These are phyloP conservation scores for Aspergillus pseudoviridinutans DNA, from an alignment of 2,329 filamentous ascomycete genomes.

Conservation along the genomic window DNA sequence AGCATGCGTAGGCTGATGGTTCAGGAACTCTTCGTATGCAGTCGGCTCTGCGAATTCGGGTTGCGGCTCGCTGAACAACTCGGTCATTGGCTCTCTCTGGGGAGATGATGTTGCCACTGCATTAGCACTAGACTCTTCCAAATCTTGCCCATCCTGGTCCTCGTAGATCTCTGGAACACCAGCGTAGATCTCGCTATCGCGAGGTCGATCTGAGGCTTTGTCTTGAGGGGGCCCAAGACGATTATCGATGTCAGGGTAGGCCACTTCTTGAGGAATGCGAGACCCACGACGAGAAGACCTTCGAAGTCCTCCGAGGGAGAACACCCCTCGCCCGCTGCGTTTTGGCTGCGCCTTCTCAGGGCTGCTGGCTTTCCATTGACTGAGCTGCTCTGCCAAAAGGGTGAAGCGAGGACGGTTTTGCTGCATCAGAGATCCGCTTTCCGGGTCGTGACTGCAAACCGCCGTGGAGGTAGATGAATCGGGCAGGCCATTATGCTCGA, in stretches of 20 bases:
- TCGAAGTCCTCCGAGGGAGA: conserved; percentile 32
- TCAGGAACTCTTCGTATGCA: conserved; percentile 53
- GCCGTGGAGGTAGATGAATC: neutral
- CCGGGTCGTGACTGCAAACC: neutral
- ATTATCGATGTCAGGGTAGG: conserved; percentile 17
- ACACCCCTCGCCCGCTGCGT: conserved; percentile 29
- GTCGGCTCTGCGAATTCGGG: conserved; percentile 5
- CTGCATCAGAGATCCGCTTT: conserved; percentile 8
- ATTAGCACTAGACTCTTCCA: conserved; percentile 1
- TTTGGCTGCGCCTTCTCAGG: conserved; percentile 40
- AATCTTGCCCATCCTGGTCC: conserved; percentile 13
- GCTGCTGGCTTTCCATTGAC: conserved; percentile 60
- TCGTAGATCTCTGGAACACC: conserved; percentile 19
- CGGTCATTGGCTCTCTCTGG: conserved; percentile 11
- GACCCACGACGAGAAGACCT: conserved; percentile 10
- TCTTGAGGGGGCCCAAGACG: conserved; percentile 13
- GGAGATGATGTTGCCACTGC: neutral
- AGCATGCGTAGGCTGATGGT: conserved; percentile 57
- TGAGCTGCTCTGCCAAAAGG: conserved; percentile 59
- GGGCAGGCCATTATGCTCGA: neutral
- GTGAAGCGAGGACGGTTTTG: conserved; percentile 54
- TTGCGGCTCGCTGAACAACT: conserved; percentile 10
- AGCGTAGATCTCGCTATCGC: conserved; percentile 4
- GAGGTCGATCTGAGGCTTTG: conserved; percentile 4
- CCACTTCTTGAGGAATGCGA: conserved; percentile 11